Percentiles rank a stretch among this genome's conserved stretches.
Evolutionary conservation across 2,329 filamentous ascomycete genomes (phyloP).

Genomic region (Pseudogymnoascus sp.): DNA sequence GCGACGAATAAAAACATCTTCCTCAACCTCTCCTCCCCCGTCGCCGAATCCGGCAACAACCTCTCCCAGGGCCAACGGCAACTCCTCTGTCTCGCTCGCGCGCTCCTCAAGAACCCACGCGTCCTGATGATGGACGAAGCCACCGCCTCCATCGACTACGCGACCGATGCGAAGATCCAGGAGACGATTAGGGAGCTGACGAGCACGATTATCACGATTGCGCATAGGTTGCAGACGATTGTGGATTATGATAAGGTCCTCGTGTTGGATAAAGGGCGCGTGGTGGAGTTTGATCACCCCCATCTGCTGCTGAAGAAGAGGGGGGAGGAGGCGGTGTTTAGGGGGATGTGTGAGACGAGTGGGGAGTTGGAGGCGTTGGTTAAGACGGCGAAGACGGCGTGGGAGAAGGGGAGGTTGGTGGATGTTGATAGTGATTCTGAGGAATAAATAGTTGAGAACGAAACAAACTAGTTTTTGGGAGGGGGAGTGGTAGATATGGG

Average conservation of each 20-base stretch:
- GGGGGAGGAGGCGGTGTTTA: slow-evolving; percentile 37
- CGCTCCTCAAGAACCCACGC: slow-evolving; percentile 81
- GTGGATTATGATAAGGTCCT: slow-evolving; percentile 97
- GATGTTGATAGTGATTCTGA: slow-evolving; percentile 22
- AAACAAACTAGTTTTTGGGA: too few relatives aligned
- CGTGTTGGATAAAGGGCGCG: slow-evolving; percentile 78
- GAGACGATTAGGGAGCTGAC: slow-evolving; percentile 89
- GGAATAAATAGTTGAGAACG: too few relatives aligned
- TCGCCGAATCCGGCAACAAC: slow-evolving; percentile 87
- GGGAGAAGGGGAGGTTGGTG: slow-evolving; percentile 33
- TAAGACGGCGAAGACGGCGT: slow-evolving; percentile 42
- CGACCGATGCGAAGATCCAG: slow-evolving; percentile 91
- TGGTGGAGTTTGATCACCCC: slow-evolving; percentile 87
- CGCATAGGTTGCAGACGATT: slow-evolving; percentile 90
- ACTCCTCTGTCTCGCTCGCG: slow-evolving; percentile 84
- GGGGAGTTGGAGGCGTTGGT: slow-evolving; percentile 51
- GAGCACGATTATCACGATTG: slow-evolving; percentile 93
- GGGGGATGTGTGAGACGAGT: slow-evolving; percentile 60
- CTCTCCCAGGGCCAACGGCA: slow-evolving; percentile 94
- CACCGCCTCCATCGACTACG: slow-evolving; percentile 94
- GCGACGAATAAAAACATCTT: slow-evolving; percentile 91
- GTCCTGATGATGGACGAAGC: slow-evolving; percentile 99
- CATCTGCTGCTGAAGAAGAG: slow-evolving; percentile 64
- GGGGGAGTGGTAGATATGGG: neutral
- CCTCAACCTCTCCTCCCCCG: slow-evolving; percentile 70